Evolutionary conservation across 257 asterid genomes (phyloP).

Genomic region (Rhazya stricta): DNA sequence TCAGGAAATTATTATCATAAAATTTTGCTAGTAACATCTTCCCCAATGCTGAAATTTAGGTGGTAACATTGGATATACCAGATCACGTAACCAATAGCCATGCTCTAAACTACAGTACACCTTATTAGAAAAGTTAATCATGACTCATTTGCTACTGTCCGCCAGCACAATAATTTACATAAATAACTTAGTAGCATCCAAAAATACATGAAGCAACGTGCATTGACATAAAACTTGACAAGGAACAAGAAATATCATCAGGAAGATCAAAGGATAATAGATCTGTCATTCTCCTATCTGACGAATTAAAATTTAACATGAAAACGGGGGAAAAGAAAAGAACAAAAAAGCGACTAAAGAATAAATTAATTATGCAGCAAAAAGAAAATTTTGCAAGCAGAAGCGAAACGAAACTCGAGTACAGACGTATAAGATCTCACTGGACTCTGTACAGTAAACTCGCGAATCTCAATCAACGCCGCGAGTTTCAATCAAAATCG

Average conservation of each 20-base stretch:
- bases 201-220: background rate
- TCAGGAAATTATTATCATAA: background rate
- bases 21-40: background rate
- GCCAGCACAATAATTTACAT: background rate
- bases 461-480: background rate
- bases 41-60: background rate
- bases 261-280: background rate
- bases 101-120: background rate
- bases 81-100: background rate
- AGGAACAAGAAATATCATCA: background rate
- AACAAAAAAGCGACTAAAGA: background rate
- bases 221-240: background rate
- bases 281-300: constrained; percentile 6
- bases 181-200: background rate
- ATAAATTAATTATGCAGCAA: background rate
- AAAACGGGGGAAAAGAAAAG: background rate
- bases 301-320: background rate
- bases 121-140: background rate
- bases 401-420: background rate
- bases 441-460: background rate
- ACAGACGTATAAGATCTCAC: constrained; percentile 13
- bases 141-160: background rate
- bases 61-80: background rate
- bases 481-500: background rate
- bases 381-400: background rate